These are phyloP conservation scores for Cyclotella choctawhatcheeana DNA, from an alignment of 108 stramenopile genomes.

Conservation along the genomic window DNA sequence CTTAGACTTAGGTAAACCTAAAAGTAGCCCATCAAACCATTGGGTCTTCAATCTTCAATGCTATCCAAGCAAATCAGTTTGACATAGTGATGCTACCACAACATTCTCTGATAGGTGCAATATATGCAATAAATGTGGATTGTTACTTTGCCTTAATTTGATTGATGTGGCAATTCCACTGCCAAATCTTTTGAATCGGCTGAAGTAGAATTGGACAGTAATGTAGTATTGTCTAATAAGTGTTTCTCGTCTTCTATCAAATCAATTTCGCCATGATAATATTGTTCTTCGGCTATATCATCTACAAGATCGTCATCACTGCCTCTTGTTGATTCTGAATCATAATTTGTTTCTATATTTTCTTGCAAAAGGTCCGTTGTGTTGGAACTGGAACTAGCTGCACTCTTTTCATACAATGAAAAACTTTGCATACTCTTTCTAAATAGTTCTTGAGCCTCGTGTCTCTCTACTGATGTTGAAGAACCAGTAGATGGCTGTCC, in stretches of 20 bases:
- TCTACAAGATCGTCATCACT: slow-evolving; percentile 5
- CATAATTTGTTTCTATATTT: neutral
- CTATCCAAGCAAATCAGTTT: no score
- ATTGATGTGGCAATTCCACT: neutral
- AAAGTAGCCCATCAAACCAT: no score
- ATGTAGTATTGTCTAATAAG: neutral
- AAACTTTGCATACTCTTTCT: slow-evolving; percentile 53
- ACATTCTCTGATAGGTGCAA: no score
- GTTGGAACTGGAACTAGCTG: neutral
- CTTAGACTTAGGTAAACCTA: no score
- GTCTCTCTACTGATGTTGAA: slow-evolving; percentile 23
- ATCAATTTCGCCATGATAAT: neutral
- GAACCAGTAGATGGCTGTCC: slow-evolving; percentile 9
- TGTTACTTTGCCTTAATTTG: neutral
- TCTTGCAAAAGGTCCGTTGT: neutral
- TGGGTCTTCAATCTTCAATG: no score
- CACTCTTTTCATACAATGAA: slow-evolving; percentile 47
- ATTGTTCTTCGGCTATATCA: neutral
- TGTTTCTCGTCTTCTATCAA: neutral
- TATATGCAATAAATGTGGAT: no score
- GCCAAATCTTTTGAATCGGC: neutral
- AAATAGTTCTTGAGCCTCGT: slow-evolving; percentile 39
- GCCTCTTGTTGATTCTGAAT: neutral
- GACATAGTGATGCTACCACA: no score
- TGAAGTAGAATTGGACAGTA: neutral